Evolutionary conservation across 1,284 basidiomycete genomes (phyloP).

Genomic region (Puccinia coronata): DNA sequence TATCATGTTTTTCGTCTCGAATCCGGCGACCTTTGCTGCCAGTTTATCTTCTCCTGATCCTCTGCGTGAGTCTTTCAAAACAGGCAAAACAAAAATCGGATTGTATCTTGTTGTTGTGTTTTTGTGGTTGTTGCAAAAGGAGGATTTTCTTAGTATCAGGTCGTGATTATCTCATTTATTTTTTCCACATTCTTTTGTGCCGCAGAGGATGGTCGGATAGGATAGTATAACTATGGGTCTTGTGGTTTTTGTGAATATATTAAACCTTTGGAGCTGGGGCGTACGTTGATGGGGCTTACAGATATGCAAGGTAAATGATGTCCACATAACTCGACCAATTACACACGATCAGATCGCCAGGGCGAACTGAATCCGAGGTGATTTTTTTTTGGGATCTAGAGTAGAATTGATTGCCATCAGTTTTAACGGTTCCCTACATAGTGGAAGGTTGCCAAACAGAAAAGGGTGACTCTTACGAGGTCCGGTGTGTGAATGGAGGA

Average conservation of each 20-base stretch:
- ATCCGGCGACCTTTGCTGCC: background rate
- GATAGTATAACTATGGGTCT: background rate
- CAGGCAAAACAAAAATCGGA: conserved; percentile 42
- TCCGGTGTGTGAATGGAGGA: conserved; percentile 29
- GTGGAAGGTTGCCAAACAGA: background rate
- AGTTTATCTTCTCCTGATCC: background rate
- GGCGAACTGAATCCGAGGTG: background rate
- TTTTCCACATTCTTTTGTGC: conserved; percentile 6
- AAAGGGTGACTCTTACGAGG: conserved; percentile 2
- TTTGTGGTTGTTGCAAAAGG: background rate
- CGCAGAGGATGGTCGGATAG: background rate
- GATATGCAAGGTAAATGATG: conserved; percentile 40
- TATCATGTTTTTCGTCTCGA: conserved; percentile 8
- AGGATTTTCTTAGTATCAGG: background rate
- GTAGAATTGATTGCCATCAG: background rate
- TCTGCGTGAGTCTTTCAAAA: background rate
- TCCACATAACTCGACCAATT: conserved; percentile 49
- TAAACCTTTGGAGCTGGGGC: background rate
- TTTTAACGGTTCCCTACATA: too few species aligned
- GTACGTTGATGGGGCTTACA: conserved; percentile 30
- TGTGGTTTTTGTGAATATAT: background rate
- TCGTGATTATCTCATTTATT: background rate
- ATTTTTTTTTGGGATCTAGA: conserved; percentile 24
- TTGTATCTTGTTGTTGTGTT: too few species aligned
- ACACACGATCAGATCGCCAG: conserved; percentile 39